Evolutionary conservation across 495 filamentous ascomycete genomes (phyloP).

Genomic region (Neurospora discreta): DNA sequence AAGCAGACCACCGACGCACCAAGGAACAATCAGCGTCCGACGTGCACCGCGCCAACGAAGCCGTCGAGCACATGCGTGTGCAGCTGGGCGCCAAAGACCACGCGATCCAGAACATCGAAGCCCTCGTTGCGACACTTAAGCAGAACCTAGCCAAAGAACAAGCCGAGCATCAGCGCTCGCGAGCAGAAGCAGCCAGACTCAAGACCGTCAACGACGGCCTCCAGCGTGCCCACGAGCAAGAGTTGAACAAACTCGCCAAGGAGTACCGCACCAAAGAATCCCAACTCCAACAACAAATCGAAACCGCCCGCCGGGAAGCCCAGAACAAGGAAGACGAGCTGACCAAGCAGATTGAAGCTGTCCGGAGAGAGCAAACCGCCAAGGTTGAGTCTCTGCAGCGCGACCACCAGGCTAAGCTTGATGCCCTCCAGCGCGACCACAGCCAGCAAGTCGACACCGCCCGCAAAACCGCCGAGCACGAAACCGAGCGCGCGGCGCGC

Average conservation of each 20-base stretch:
- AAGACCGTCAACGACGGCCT: conserved; percentile 60
- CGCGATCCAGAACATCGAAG: conserved; percentile 52
- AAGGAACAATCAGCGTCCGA: conserved; percentile 59
- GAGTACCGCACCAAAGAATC: conserved; percentile 19
- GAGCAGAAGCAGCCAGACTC: conserved; percentile 57
- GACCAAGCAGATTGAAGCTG: conserved; percentile 17
- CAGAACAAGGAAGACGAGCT: conserved; percentile 19
- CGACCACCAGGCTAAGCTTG: background rate
- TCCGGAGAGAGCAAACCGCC: background rate
- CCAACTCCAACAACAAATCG: background rate
- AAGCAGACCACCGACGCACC: conserved; percentile 59
- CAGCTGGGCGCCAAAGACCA: conserved; percentile 58
- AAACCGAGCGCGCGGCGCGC: conserved; percentile 27
- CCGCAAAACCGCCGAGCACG: conserved; percentile 26
- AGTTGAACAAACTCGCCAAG: conserved; percentile 17
- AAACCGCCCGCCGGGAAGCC: background rate
- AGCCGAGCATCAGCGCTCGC: conserved; percentile 52
- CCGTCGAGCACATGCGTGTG: conserved; percentile 55
- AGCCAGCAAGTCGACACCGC: background rate
- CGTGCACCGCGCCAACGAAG: conserved; percentile 49
- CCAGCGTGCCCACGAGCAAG: conserved; percentile 54
- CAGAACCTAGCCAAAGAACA: conserved; percentile 58
- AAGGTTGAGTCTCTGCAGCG: background rate
- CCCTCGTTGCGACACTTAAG: conserved; percentile 47
- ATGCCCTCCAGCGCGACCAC: conserved; percentile 14